Evolutionary conservation across 345 rosid genomes (phyloP).

Genomic region (Sonneratia alba): DNA sequence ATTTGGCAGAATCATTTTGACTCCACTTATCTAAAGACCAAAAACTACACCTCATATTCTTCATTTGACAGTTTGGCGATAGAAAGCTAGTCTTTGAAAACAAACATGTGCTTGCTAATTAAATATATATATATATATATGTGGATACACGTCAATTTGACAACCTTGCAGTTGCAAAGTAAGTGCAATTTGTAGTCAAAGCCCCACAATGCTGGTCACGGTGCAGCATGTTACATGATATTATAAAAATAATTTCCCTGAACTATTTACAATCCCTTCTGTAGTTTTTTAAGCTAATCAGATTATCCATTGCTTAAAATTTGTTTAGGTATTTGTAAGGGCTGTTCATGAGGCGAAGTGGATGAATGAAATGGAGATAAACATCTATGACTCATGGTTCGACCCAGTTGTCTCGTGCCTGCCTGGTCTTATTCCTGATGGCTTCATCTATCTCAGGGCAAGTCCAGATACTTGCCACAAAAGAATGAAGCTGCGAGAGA

Average conservation of each 20-base stretch:
- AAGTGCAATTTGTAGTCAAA: too few species aligned
- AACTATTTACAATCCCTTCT: neutral
- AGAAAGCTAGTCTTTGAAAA: too few species aligned
- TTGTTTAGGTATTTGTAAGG: constrained; percentile 79
- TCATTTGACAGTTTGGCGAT: too few species aligned
- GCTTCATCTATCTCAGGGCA: constrained; percentile 90
- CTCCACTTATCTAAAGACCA: too few species aligned
- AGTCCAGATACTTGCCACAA: constrained; percentile 95
- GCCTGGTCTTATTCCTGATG: constrained; percentile 97
- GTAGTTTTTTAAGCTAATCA: neutral
- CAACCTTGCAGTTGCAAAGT: too few species aligned
- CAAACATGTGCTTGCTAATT: too few species aligned
- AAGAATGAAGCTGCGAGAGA: constrained; percentile 76
- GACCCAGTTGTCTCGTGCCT: constrained; percentile 93
- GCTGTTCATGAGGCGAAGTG: constrained; percentile 99
- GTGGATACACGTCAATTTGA: too few species aligned
- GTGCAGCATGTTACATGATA: too few species aligned
- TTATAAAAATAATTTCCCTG: too few species aligned
- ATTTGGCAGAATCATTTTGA: neutral
- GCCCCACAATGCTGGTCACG: too few species aligned
- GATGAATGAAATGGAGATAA: constrained; percentile 99
- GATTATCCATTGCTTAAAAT: constrained; percentile 11
- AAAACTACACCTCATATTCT: too few species aligned
- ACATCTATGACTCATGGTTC: constrained; percentile 97
- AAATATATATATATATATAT: too few species aligned